Evolutionary conservation across 345 rosid genomes (phyloP).

Genomic region (Aethionema arabicum): DNA sequence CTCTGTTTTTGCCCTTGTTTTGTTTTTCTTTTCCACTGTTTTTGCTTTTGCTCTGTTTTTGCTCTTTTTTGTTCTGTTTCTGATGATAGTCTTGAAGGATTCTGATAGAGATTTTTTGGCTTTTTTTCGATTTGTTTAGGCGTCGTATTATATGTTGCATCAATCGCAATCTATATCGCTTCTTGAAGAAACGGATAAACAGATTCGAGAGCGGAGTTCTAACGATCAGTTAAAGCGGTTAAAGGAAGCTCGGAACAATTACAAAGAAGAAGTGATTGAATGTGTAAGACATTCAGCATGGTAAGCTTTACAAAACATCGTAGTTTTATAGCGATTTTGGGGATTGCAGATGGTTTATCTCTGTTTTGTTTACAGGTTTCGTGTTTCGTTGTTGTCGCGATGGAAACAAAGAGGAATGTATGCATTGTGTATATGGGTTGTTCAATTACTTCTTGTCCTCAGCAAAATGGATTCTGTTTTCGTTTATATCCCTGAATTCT

Average conservation of each 20-base stretch:
- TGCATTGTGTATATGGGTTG: slow-evolving; percentile 95
- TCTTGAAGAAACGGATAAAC: slow-evolving; percentile 90
- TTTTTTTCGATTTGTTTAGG: slow-evolving; percentile 47
- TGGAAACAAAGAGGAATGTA: slow-evolving; percentile 99
- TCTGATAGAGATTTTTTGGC: slow-evolving; percentile 28
- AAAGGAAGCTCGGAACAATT: slow-evolving; percentile 88
- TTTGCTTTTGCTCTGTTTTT: background rate
- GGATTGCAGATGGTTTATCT: background rate
- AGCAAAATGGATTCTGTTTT: slow-evolving; percentile 86
- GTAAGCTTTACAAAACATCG: slow-evolving; percentile 43
- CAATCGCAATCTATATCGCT: slow-evolving; percentile 86
- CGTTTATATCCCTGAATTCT: slow-evolving; percentile 81
- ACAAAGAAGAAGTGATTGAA: slow-evolving; percentile 79
- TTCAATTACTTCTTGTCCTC: slow-evolving; percentile 79
- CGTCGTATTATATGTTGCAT: slow-evolving; percentile 79
- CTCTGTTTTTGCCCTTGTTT: slow-evolving; percentile 6
- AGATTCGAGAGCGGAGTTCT: slow-evolving; percentile 70
- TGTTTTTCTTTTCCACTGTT: background rate
- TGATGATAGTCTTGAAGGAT: slow-evolving; percentile 19
- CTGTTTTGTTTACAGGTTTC: slow-evolving; percentile 58
- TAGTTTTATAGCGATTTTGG: no score
- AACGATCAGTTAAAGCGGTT: slow-evolving; percentile 70
- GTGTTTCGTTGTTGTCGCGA: slow-evolving; percentile 71
- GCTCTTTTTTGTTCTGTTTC: slow-evolving; percentile 3
- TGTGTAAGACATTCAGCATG: slow-evolving; percentile 88